A percentile compares a stretch with the other conserved stretches of the same genome.
These are phyloP conservation scores for Penicillium arizonense DNA, from an alignment of 495 filamentous ascomycete species.

Conservation along the genomic window DNA sequence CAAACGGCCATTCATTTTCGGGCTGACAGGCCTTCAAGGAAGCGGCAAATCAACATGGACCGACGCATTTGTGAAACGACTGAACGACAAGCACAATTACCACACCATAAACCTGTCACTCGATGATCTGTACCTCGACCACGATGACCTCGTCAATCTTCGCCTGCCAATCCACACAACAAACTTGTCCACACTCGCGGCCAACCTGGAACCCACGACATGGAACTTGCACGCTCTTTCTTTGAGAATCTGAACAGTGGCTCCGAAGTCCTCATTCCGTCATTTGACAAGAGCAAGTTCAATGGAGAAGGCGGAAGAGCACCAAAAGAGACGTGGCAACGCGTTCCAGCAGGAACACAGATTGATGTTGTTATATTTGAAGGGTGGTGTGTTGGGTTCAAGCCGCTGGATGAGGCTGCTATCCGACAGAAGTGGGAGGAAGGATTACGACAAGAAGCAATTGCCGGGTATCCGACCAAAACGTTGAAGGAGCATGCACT, in stretches of 20 bases:
- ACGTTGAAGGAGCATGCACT: slow-evolving; percentile 14
- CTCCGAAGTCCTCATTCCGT: slow-evolving; percentile 10
- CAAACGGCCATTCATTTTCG: slow-evolving; percentile 10
- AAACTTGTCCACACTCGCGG: slow-evolving; percentile 15
- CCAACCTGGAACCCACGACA: slow-evolving; percentile 18
- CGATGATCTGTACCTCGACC: slow-evolving; percentile 17
- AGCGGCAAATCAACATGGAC: slow-evolving; percentile 22
- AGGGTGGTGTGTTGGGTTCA: slow-evolving; percentile 21
- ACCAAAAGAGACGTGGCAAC: slow-evolving; percentile 6
- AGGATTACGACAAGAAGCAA: not conserved
- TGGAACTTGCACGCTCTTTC: slow-evolving; percentile 8
- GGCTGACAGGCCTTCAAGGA: slow-evolving; percentile 16
- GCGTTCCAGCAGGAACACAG: not conserved
- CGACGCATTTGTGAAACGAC: slow-evolving; percentile 5
- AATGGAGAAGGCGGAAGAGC: slow-evolving; percentile 17
- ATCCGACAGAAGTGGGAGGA: slow-evolving; percentile 5
- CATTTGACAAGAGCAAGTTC: slow-evolving; percentile 20
- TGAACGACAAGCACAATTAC: slow-evolving; percentile 5
- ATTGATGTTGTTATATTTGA: slow-evolving; percentile 18
- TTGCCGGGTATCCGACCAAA: not conserved
- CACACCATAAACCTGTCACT: slow-evolving; percentile 15
- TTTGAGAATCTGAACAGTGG: slow-evolving; percentile 7
- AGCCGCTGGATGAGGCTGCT: slow-evolving; percentile 3
- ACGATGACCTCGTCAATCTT: slow-evolving; percentile 10
- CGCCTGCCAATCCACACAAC: slow-evolving; percentile 7